Evolutionary conservation across 1,284 basidiomycete genomes (phyloP).

Genomic region (Boletellus sp.): DNA sequence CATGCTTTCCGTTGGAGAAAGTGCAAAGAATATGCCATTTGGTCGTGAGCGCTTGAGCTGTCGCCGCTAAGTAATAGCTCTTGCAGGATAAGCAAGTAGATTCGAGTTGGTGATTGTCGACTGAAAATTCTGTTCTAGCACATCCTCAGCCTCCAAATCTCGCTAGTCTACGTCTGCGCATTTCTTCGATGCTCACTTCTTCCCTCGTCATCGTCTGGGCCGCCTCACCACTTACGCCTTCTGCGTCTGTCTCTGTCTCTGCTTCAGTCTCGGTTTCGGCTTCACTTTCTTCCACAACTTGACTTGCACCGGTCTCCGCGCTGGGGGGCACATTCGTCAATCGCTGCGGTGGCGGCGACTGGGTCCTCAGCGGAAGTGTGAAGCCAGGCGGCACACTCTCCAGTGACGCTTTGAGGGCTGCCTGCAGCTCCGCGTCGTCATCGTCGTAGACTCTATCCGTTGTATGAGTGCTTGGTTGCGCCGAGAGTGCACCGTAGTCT

Average conservation of each 20-base stretch:
- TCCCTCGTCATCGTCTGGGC: slow-evolving; percentile 22
- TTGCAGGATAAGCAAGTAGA: background rate
- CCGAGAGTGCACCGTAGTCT: slow-evolving; percentile 17
- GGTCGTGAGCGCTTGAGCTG: no score
- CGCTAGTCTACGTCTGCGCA: slow-evolving; percentile 72
- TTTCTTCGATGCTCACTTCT: slow-evolving; percentile 66
- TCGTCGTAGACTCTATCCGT: slow-evolving; percentile 67
- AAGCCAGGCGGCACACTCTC: slow-evolving; percentile 62
- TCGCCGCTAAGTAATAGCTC: background rate
- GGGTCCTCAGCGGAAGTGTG: slow-evolving; percentile 37
- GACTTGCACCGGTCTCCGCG: slow-evolving; percentile 18
- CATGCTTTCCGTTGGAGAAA: no score
- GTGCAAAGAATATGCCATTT: no score
- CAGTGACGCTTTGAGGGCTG: slow-evolving; percentile 80
- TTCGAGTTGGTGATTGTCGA: background rate
- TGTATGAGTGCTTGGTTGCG: slow-evolving; percentile 1
- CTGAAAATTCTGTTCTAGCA: background rate
- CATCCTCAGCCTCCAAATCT: slow-evolving; percentile 56
- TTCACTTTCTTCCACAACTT: slow-evolving; percentile 9
- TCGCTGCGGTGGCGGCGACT: slow-evolving; percentile 20
- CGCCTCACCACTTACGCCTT: slow-evolving; percentile 17
- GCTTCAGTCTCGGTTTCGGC: slow-evolving; percentile 13
- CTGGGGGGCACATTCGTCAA: slow-evolving; percentile 6
- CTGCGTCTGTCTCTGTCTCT: slow-evolving; percentile 23
- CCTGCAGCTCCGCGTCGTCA: slow-evolving; percentile 82